phyloP scores from a whole-genome alignment of 768 basidiomycete genomes.

The Rhizopogon rudus region DNA sequence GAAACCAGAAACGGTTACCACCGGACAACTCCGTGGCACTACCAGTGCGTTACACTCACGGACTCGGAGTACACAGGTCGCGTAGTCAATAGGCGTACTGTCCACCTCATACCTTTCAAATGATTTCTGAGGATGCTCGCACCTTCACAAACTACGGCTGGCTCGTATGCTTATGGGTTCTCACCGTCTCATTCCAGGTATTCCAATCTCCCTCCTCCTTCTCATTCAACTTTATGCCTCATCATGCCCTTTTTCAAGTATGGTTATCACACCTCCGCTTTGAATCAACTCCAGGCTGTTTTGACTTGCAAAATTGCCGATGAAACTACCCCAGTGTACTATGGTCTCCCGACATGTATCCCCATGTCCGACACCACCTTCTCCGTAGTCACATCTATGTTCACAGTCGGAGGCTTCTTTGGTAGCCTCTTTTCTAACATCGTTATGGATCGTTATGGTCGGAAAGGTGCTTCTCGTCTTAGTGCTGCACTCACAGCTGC shows the following conservation, averaged over 20 bases:
- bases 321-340: conserved; percentile 11
- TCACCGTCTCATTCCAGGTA: conserved; percentile 54
- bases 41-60: no score
- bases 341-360: conserved; percentile 67
- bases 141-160: conserved; percentile 61
- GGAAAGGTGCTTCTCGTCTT: conserved; percentile 58
- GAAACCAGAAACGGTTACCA: no score
- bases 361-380: conserved; percentile 74
- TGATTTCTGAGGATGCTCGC: conserved; percentile 9
- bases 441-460: conserved; percentile 66
- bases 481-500: conserved; percentile 51
- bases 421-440: conserved; percentile 69
- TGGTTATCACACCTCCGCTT: conserved; percentile 89
- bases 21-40: no score
- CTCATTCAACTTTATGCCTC: neutral
- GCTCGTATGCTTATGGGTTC: conserved; percentile 63
- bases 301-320: conserved; percentile 57
- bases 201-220: conserved; percentile 1
- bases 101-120: neutral
- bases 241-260: conserved; percentile 38
- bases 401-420: conserved; percentile 82
- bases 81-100: no score
- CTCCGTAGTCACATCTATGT: conserved; percentile 79
- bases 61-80: no score
- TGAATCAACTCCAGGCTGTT: conserved; percentile 83